A percentile compares a stretch with the other conserved stretches of the same genome.
These are phyloP conservation scores for Eucalyptus curtisii DNA, from an alignment of 345 rosid species.

Conservation along the genomic window DNA sequence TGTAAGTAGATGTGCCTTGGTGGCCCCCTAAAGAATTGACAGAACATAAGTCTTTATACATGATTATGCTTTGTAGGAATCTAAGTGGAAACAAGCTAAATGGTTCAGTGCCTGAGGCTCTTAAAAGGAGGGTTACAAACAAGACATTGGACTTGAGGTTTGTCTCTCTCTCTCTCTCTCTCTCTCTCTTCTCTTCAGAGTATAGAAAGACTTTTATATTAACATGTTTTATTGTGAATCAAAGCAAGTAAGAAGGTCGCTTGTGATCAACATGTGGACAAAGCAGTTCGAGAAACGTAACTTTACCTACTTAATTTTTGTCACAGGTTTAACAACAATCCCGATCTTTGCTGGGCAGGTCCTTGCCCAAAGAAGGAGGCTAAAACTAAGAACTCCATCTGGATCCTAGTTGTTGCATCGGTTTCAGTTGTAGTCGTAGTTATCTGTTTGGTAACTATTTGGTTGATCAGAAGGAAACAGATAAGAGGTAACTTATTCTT, in stretches of 20 bases:
- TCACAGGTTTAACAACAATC: constrained; percentile 28
- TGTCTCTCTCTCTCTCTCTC: neutral
- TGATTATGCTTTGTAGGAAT: no score
- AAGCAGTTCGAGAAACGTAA: no score
- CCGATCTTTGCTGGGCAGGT: neutral
- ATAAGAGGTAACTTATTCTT: no score
- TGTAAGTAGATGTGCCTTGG: no score
- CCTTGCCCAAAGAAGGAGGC: neutral
- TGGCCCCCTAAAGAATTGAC: rapidly evolving
- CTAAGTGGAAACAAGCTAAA: no score
- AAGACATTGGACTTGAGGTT: rapidly evolving
- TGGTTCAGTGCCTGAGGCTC: no score
- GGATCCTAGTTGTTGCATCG: constrained; percentile 17
- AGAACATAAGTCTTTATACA: no score
- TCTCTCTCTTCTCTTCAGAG: no score
- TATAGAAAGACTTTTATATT: no score
- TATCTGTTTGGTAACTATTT: neutral
- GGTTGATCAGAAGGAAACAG: no score
- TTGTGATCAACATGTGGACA: neutral
- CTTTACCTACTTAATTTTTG: neutral
- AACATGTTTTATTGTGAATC: neutral
- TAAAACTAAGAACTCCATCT: neutral
- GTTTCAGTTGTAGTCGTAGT: constrained; percentile 3
- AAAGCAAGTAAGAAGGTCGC: neutral
- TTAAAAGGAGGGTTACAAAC: rapidly evolving